These are phyloP conservation scores for Metschnikowia amazonensis DNA, from an alignment of 805 yeast genomes.

Conservation along the genomic window DNA sequence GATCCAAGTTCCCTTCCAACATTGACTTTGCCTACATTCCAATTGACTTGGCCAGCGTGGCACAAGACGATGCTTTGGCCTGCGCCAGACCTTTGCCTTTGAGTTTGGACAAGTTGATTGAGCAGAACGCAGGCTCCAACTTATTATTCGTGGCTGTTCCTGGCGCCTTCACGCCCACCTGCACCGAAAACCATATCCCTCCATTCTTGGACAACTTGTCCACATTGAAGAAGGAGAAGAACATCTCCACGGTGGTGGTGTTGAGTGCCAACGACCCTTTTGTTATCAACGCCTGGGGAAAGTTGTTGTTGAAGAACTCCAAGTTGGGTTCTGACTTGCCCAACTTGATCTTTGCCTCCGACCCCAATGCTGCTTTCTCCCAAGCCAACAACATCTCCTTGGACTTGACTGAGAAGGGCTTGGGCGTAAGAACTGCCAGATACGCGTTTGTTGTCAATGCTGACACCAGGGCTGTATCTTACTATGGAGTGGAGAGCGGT, in stretches of 20 bases:
- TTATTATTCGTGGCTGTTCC: conserved; percentile 40
- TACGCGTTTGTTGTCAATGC: conserved; percentile 36
- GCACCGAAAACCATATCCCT: conserved; percentile 44
- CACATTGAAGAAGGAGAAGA: conserved; percentile 26
- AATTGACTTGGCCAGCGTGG: conserved; percentile 26
- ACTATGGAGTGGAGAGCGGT: conserved; percentile 34
- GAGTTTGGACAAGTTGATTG: conserved; percentile 31
- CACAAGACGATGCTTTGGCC: conserved; percentile 25
- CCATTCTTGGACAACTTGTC: conserved; percentile 31
- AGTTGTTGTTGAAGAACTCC: conserved; percentile 31
- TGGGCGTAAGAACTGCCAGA: conserved; percentile 39
- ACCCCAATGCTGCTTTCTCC: conserved; percentile 36
- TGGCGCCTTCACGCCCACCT: conserved; percentile 44
- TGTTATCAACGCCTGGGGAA: conserved; percentile 44
- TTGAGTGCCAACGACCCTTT: conserved; percentile 42
- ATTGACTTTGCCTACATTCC: conserved; percentile 38
- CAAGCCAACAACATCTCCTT: conserved; percentile 26
- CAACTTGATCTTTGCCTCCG: conserved; percentile 37
- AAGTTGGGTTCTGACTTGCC: conserved; percentile 18
- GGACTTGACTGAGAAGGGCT: conserved; percentile 35
- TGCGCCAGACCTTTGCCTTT: conserved; percentile 35
- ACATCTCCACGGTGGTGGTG: conserved; percentile 32
- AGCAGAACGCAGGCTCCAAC: conserved; percentile 22
- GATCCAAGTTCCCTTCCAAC: conserved; percentile 33
- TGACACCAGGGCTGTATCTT: conserved; percentile 42